Evolutionary conservation across 495 filamentous ascomycete species (phyloP).

Genomic region (Patellaria atrata): DNA sequence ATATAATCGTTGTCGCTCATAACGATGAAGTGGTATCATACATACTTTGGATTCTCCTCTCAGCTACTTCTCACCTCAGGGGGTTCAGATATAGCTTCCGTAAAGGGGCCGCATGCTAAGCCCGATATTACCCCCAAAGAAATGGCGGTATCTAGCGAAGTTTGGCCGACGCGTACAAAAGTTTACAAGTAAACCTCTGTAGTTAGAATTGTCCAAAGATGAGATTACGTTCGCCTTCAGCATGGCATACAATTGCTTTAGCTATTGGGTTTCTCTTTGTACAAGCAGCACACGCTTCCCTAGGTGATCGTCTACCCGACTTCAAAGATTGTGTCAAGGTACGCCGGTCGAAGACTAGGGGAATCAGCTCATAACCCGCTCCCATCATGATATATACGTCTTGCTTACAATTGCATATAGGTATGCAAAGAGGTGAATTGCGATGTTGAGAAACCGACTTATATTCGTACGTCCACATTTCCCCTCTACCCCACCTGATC

Average conservation of each 20-base stretch:
- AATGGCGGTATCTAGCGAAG: too few species aligned
- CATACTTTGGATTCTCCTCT: too few species aligned
- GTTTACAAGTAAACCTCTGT: too few species aligned
- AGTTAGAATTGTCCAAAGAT: too few species aligned
- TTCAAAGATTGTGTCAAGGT: constrained; percentile 84
- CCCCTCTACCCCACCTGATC: not conserved
- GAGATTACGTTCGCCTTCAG: constrained; percentile 15
- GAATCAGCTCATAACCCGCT: constrained; percentile 10
- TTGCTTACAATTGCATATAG: constrained; percentile 39
- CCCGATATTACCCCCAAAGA: too few species aligned
- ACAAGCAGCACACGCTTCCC: constrained; percentile 46
- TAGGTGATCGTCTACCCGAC: constrained; percentile 77
- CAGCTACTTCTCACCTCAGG: too few species aligned
- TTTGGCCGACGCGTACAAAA: too few species aligned
- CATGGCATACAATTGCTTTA: constrained; percentile 14
- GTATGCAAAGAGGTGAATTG: constrained; percentile 75
- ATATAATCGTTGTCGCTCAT: too few species aligned
- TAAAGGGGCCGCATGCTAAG: too few species aligned
- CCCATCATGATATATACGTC: constrained; percentile 3
- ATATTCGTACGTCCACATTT: constrained; percentile 37
- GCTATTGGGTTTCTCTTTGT: constrained; percentile 25
- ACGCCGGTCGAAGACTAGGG: constrained; percentile 12
- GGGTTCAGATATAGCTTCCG: too few species aligned
- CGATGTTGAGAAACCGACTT: constrained; percentile 30
- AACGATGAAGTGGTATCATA: too few species aligned